These are phyloP conservation scores for Melampsora americana DNA, from an alignment of 1,284 basidiomycete genomes.

Conservation along the genomic window DNA sequence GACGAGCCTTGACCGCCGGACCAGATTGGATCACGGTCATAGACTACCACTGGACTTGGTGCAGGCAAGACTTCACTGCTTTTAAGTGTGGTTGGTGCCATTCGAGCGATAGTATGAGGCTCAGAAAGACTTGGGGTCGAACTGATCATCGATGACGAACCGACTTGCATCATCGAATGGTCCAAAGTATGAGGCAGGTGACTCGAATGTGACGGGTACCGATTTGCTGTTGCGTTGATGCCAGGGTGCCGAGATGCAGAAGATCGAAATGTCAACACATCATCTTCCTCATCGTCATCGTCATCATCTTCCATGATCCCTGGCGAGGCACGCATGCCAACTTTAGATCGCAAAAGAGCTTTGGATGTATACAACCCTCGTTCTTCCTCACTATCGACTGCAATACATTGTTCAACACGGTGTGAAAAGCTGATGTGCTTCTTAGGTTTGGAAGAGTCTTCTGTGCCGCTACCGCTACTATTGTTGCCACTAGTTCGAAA, in stretches of 20 bases:
- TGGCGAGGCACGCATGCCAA: conserved; percentile 38
- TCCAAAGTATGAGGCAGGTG: conserved; percentile 32
- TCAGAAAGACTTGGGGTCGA: conserved; percentile 55
- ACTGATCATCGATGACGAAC: conserved; percentile 50
- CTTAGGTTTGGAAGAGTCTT: conserved; percentile 53
- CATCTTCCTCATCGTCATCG: conserved; percentile 61
- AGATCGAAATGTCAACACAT: conserved; percentile 59
- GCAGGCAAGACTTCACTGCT: conserved; percentile 59
- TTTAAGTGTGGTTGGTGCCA: conserved; percentile 89
- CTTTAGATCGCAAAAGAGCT: not conserved
- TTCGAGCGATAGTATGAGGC: conserved; percentile 83
- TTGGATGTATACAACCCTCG: conserved; percentile 25
- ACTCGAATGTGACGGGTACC: conserved; percentile 19
- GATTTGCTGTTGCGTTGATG: conserved; percentile 38
- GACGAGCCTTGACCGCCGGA: conserved; percentile 1
- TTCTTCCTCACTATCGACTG: conserved; percentile 63
- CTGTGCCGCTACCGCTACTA: conserved; percentile 38
- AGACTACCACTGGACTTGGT: conserved; percentile 63
- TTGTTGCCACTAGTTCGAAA: conserved; percentile 48
- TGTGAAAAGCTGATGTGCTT: conserved; percentile 95
- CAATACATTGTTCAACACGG: conserved; percentile 94
- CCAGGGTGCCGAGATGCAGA: conserved; percentile 46
- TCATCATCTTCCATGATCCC: conserved; percentile 52
- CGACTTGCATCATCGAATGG: conserved; percentile 59
- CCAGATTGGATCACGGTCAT: conserved; percentile 55